Evolutionary conservation across 768 basidiomycete species (phyloP).

Genomic region (Porphyrellus cyaneotinctus): DNA sequence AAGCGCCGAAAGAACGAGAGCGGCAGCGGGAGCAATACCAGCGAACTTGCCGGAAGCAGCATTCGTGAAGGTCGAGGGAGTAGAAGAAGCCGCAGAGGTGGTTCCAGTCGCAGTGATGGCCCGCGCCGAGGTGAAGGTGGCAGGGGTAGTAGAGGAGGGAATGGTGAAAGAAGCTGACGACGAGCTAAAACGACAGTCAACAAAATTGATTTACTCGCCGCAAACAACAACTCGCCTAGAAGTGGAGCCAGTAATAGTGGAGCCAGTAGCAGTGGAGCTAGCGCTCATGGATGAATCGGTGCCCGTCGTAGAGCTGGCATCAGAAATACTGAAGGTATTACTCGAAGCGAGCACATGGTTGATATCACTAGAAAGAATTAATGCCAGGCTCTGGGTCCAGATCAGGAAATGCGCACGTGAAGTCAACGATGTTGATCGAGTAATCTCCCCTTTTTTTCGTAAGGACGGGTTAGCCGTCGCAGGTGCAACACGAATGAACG

Average conservation of each 20-base stretch:
- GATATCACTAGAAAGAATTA: constrained; percentile 35
- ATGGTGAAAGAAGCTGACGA: neutral
- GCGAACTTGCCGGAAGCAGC: constrained; percentile 32
- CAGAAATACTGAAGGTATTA: constrained; percentile 41
- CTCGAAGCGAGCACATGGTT: constrained; percentile 40
- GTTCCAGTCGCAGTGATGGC: neutral
- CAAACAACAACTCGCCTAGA: constrained; percentile 6
- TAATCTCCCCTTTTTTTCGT: constrained; percentile 40
- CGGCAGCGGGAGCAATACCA: constrained; percentile 34
- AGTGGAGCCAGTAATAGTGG: neutral
- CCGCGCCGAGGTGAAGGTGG: constrained; percentile 5
- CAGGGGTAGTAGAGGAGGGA: neutral
- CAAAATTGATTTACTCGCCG: fast-evolving
- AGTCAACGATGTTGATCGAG: constrained; percentile 42
- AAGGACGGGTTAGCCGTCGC: neutral
- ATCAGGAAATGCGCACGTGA: constrained; percentile 28
- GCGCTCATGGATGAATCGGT: constrained; percentile 15
- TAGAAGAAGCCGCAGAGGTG: constrained; percentile 18
- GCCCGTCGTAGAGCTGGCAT: constrained; percentile 3
- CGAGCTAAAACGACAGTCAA: constrained; percentile 4
- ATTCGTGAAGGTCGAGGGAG: constrained; percentile 24
- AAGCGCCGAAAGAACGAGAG: constrained; percentile 40
- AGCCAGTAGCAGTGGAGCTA: neutral
- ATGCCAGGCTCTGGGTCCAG: neutral
- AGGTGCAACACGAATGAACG: neutral